A percentile compares a stretch with the other conserved stretches of the same genome.
These are phyloP conservation scores for Rhododendron henanense DNA, from an alignment of 148 eudicot species.

Conservation along the genomic window DNA sequence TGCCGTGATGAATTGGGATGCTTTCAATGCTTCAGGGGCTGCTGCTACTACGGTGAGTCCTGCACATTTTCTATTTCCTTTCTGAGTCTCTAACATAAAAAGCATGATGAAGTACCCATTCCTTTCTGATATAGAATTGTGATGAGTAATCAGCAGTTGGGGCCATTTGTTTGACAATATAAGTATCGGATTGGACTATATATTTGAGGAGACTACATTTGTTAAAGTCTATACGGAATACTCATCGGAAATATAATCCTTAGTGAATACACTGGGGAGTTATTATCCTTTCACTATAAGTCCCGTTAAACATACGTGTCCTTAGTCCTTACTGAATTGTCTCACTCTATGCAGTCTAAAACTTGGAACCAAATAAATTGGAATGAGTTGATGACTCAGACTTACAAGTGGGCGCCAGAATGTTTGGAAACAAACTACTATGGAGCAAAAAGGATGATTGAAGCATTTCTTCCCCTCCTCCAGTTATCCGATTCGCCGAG, in stretches of 20 bases:
- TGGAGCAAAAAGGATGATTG: constrained; percentile 35
- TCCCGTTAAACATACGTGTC: background rate
- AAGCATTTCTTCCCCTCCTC: constrained; percentile 55
- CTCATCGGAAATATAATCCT: background rate
- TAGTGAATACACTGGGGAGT: no score
- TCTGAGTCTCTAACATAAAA: background rate
- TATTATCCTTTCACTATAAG: background rate
- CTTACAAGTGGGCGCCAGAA: constrained; percentile 31
- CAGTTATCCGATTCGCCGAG: constrained; percentile 41
- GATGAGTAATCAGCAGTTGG: no score
- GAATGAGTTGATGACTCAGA: constrained; percentile 9
- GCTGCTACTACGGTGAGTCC: background rate
- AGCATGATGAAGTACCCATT: background rate
- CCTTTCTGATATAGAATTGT: no score
- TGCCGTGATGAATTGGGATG: background rate
- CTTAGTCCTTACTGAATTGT: background rate
- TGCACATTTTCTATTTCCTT: background rate
- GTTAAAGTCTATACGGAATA: no score
- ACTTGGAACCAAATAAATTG: background rate
- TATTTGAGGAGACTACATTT: no score
- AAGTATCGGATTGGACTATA: no score
- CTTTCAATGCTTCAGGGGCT: background rate
- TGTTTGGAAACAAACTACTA: constrained; percentile 49
- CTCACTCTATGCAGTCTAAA: constrained; percentile 1
- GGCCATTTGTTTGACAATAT: no score